A percentile compares a stretch with the other conserved stretches of the same genome.
Conservation (phyloP, 371 early-diverging fungal genomes). For the Mucor velutinosus region DNA sequence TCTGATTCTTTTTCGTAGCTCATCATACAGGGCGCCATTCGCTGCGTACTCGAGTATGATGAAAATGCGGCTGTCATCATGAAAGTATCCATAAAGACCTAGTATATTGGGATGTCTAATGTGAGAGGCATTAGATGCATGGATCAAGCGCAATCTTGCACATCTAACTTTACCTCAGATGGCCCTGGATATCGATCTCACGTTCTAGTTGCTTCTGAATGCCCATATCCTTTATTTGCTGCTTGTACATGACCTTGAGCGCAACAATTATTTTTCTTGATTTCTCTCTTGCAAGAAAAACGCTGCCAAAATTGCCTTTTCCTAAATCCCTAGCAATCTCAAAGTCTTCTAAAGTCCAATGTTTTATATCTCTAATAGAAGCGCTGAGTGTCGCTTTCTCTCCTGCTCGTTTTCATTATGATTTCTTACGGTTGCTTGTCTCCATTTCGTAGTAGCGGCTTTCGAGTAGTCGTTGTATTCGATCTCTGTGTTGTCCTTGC, state of each 20-base stretch:
- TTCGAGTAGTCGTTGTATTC: neutral
- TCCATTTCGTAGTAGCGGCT: neutral
- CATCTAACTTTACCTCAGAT: conserved; percentile 63
- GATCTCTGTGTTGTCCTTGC: neutral
- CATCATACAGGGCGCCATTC: conserved; percentile 93
- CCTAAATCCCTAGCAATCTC: conserved; percentile 95
- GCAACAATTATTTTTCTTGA: conserved; percentile 89
- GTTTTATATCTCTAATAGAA: conserved; percentile 18
- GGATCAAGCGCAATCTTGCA: neutral
- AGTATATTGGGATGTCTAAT: conserved; percentile 92
- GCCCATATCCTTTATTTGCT: conserved; percentile 61
- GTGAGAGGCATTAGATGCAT: neutral
- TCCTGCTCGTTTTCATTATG: too few relatives aligned
- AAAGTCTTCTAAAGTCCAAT: conserved; percentile 94
- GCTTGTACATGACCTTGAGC: conserved; percentile 92
- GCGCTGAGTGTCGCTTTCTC: neutral
- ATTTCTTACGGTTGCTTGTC: neutral
- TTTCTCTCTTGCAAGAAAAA: conserved; percentile 96
- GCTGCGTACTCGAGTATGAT: conserved; percentile 97
- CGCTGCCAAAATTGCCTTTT: conserved; percentile 97
- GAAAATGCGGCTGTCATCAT: conserved; percentile 92
- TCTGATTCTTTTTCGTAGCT: conserved; percentile 63
- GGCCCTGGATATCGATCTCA: conserved; percentile 97
- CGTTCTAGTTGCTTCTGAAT: conserved; percentile 53
- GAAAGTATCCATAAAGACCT: conserved; percentile 96